Evolutionary conservation across 2,329 filamentous ascomycete genomes (phyloP), one percentile per base, ranked within the genome.

Genomic region (Lachnellula occidentalis): DNA sequence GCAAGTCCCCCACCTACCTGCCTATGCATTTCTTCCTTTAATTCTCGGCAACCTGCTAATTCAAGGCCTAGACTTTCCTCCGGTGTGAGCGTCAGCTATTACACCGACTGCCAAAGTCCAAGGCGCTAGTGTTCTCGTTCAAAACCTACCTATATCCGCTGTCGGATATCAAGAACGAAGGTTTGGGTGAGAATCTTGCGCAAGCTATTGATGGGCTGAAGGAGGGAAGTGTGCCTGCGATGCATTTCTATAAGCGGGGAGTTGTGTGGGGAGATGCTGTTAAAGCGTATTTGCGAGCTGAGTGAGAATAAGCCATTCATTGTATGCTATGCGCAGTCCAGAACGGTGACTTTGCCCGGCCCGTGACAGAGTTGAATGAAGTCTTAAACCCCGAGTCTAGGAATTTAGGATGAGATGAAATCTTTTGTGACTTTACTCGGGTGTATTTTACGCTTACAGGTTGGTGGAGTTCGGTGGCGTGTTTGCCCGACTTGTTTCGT

Each of bases 111-210:
- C 80, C 80, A 4, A 59, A 69, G 47, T 78, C 74, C 0, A 71
- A 73, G 50, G 81, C 80, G 7, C 48, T 86, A 19, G 74, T 85
- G 0, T 86, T 86, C 69, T 75, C 73, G 0, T 81, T 85, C 66
- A 83, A 85, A 67, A 86, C 83, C 15, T 86, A 84, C 66, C 70
- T 76, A 54, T 85, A 86, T 66, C 74, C 75, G 1, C 66, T 86
- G 7, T 61, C 61, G 39, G 73, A 81, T 49, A 69, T 86, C 45
- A 82, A 79, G 62, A 74, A 74, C 4, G 81, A 85, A 56, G 82
- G 81, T 0, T 66, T 65, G 4, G 81, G 76, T 0, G 75, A 78
- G 61, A 75, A 74, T 7, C 64, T 86, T 50, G 79, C 77, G 0
- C 60, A 68, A 36, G 82, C 82, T 2, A 81, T 85, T 64, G 81